Evolutionary conservation across 805 yeast species (phyloP), one percentile per base, ranked within the genome.

Genomic region (Zygoascus flipseniorum): DNA sequence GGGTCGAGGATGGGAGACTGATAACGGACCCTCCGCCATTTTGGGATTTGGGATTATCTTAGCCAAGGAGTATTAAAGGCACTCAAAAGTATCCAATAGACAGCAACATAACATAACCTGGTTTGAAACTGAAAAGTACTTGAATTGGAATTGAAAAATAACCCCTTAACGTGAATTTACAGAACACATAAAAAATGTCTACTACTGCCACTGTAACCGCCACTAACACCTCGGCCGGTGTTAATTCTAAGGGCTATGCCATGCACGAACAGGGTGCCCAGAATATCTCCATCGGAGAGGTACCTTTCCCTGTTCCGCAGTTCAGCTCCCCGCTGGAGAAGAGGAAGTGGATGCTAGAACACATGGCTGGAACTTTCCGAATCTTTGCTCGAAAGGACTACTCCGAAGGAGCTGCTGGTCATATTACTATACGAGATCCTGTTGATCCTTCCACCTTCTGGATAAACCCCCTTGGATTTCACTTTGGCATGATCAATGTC

Each of bases 391-490:
- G 95, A 63, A 80, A 78, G 59, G 88, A 87, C 16, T 87, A 71
- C 68, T 74, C 82, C 16, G 89, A 86, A 66, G 96, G 95, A 14
- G 68, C 81, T 19, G 89, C 95, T 0, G 96, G 96, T 20, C 96
- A 88, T 65, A 87, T 88, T 54, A 84, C 93, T 8, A 77, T 88
- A 11, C 77, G 93, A 60, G 96, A 88, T 63, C 96, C 96, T 2
- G 81, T 85, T 45, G 81, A 83, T 58, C 85, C 85, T n/a, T 66
- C 74, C 47, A 85, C 92, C 2, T 88, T 88, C 67, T 88, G 96
- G 96, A 86, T 88, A 66, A 88, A 88, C 69, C 96, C 96, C 4
- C 72, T 88, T 58, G 92, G 85, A n/a, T 77, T 75, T 59, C 96
- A 88, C 68, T 88, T 85, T 66, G 75, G 78, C 19, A 64, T 78